These are phyloP conservation scores for Moesziomyces globuligerus DNA, from an alignment of 1,284 basidiomycete genomes.

Conservation along the genomic window DNA sequence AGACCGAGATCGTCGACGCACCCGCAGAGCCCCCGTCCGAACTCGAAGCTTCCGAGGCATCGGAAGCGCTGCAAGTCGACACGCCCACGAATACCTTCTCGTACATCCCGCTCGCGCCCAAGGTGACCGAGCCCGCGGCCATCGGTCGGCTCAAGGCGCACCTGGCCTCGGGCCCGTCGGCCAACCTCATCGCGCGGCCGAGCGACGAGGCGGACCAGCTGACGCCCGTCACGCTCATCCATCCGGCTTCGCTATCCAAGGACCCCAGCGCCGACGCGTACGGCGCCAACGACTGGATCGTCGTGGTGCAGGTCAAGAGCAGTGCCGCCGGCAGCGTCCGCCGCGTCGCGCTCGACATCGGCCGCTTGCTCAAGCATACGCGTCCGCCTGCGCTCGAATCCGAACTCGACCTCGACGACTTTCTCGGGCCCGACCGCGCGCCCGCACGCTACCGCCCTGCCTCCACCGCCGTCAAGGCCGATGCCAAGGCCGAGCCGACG, in stretches of 20 bases:
- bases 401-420: slow-evolving; percentile 46
- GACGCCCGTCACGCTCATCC: slow-evolving; percentile 52
- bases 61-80: not conserved
- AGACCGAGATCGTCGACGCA: slow-evolving; percentile 48
- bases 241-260: slow-evolving; percentile 47
- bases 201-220: slow-evolving; percentile 40
- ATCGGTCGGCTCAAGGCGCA: slow-evolving; percentile 43
- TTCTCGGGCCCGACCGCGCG: slow-evolving; percentile 46
- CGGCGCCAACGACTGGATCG: slow-evolving; percentile 58
- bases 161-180: slow-evolving; percentile 40
- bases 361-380: slow-evolving; percentile 41
- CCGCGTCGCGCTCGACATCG: slow-evolving; percentile 53
- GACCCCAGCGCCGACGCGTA: slow-evolving; percentile 40
- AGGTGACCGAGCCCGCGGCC: slow-evolving; percentile 38
- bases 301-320: slow-evolving; percentile 60
- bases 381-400: slow-evolving; percentile 29
- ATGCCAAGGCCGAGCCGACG: slow-evolving; percentile 5
- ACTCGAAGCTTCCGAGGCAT: not conserved
- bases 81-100: slow-evolving; percentile 24
- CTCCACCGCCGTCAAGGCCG: not conserved
- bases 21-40: slow-evolving; percentile 11
- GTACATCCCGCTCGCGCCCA: slow-evolving; percentile 30
- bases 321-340: slow-evolving; percentile 52
- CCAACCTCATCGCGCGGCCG: slow-evolving; percentile 49
- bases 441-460: slow-evolving; percentile 23